A percentile compares a stretch with the other conserved stretches of the same genome.
These are phyloP conservation scores for Prunella vulgaris DNA, from an alignment of 257 asterid genomes.

Conservation along the genomic window DNA sequence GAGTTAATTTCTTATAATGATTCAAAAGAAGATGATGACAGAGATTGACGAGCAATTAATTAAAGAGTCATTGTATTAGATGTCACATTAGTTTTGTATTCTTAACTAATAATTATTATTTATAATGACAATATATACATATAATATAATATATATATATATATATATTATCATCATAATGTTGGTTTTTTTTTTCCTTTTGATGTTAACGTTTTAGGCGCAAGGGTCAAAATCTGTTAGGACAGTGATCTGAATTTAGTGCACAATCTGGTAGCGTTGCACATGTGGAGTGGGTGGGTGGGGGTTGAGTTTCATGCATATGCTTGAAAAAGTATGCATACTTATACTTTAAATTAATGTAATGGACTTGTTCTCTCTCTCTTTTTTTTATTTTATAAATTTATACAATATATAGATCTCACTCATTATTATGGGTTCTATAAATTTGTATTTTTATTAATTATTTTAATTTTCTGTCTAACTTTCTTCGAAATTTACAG, in stretches of 20 bases:
- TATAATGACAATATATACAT: not conserved
- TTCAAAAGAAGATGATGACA: not conserved
- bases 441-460: too few species aligned
- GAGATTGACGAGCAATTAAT: not conserved
- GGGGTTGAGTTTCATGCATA: not conserved
- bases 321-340: too few species aligned
- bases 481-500: too few species aligned
- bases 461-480: too few species aligned
- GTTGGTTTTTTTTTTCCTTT: too few species aligned
- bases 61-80: not conserved
- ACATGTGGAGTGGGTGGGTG: not conserved
- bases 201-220: not conserved
- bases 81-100: not conserved
- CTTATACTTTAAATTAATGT: not conserved
- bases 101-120: not conserved
- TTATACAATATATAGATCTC: too few species aligned
- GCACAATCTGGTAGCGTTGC: slow-evolving; percentile 2
- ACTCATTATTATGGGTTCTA: too few species aligned
- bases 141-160: too few species aligned
- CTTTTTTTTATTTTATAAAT: too few species aligned
- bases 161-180: too few species aligned
- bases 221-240: not conserved
- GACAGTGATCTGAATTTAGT: not conserved
- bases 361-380: too few species aligned
- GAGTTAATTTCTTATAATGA: not conserved